Base-by-base conservation (phyloP, 2,329 filamentous ascomycete genomes). In the Chaetomiaceae sp. region DNA sequence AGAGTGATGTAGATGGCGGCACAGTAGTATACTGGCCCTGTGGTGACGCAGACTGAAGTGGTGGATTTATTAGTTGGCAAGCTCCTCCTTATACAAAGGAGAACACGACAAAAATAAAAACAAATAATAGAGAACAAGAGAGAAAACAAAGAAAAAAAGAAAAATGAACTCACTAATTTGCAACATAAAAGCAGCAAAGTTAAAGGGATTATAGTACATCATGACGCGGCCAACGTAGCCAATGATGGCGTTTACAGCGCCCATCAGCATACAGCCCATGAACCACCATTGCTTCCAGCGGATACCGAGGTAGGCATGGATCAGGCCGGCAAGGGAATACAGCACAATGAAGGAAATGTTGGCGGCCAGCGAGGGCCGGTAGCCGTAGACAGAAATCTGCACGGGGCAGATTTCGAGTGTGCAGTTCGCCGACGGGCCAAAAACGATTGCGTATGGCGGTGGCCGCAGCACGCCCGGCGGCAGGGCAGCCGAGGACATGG, bases 1-100 rank as follows among this genome's bases (percentile, higher is more conserved):
- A 85, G 72, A 25, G 79, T 83, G 48, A 86, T 75, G 63, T 87
- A 87, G 61, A 87, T 81, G 52, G 80, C 81, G 0, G 83, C 83
- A 23, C 79, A 74, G 60, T 77, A 74, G 64, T 79, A 82, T 48
- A 79, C 77, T 9, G 76, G 76, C 0, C 69, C 74, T 39, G 76
- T 75, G 58, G 75, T 79, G 44, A 86, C 71, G 65, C 79, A 83
- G 54, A 78, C 75, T 80, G 25, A n/a, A n/a, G n/a, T n/a, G n/a
- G n/a, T n/a, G n/a, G n/a, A n/a, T n/a, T n/a, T n/a, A n/a, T n/a
- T n/a, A n/a, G n/a, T n/a, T n/a, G n/a, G n/a, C n/a, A n/a, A n/a
- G n/a, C n/a, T n/a, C n/a, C n/a, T n/a, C n/a, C n/a, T n/a, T 30
- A 30, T 27, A 27, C 25, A 27, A 27, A 12, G 25, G 25, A 12